A percentile compares a stretch with the other conserved stretches of the same genome.
Evolutionary conservation across 768 basidiomycete species (phyloP).

Genomic region (Chalciporus sphaerocephalus): DNA sequence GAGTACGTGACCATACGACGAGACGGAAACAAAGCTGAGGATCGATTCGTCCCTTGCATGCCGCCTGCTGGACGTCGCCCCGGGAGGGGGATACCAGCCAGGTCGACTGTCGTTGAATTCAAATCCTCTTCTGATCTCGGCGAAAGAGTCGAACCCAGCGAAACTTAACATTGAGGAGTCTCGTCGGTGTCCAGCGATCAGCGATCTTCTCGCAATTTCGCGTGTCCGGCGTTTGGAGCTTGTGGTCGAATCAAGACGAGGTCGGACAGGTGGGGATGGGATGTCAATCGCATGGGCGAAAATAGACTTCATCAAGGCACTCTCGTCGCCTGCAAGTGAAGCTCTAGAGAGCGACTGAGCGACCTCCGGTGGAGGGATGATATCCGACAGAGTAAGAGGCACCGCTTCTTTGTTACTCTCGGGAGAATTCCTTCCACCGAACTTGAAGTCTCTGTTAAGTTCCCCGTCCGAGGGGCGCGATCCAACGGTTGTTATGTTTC

Average conservation of each 20-base stretch:
- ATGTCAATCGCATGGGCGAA: constrained; percentile 43
- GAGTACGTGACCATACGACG: constrained; percentile 69
- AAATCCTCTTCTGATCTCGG: constrained; percentile 74
- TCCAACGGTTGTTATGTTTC: constrained; percentile 30
- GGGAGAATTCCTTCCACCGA: constrained; percentile 48
- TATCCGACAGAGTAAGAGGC: constrained; percentile 61
- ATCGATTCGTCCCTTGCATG: constrained; percentile 55
- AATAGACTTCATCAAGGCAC: constrained; percentile 53
- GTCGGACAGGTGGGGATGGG: constrained; percentile 29
- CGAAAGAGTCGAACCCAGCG: constrained; percentile 67
- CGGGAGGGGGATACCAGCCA: constrained; percentile 58
- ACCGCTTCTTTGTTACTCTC: constrained; percentile 8
- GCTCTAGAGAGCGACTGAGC: constrained; percentile 45
- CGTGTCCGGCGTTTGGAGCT: constrained; percentile 36
- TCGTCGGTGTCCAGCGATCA: constrained; percentile 29
- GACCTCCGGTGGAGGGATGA: constrained; percentile 63
- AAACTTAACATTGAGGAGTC: constrained; percentile 58
- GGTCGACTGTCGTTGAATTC: constrained; percentile 64
- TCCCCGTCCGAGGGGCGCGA: constrained; percentile 58
- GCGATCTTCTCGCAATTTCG: constrained; percentile 17
- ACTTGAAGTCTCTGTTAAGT: constrained; percentile 69
- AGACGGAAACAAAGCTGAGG: constrained; percentile 74
- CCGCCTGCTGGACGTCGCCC: constrained; percentile 32
- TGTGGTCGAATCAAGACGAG: constrained; percentile 43
- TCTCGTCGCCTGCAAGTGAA: constrained; percentile 45